Base-by-base conservation (phyloP, 805 yeast genomes). In the Yamadazyma endophytica region DNA sequence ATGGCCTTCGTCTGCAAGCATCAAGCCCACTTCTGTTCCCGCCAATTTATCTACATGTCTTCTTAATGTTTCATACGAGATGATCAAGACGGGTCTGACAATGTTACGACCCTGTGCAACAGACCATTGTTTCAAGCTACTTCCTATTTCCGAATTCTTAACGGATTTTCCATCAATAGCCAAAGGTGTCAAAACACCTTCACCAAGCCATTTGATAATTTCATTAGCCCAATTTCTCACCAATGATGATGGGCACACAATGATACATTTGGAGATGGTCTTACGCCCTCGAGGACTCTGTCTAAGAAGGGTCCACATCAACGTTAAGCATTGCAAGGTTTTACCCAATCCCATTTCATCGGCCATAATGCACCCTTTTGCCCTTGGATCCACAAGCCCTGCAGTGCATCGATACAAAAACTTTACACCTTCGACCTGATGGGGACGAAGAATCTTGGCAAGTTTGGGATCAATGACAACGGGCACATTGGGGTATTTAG, bases 151-250 rank as follows among this genome's bases (percentile, higher is more conserved):
- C 1, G 73, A 58, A 3, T 81, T 66, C 42, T 85, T 84, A 6
- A 84, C 81, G 22, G 79, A 68, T 50, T 88, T 89, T 8, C 98
- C 98, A 53, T 92, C 97, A 9, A 86, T 79, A 0, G 97, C 96
- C 32, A 92, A 63, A 0, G 97, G 92, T 2, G 92, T 79, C 6
- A 90, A 52, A 0, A 84, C 77, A n/a, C 92, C 96, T 43, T 82
- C 83, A 0, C 98, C 98, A 13, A 90, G 67, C 98, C 98, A 90
- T 56, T 90, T 90, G 23, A 78, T 75, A 31, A 90, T 75, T 58
- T 90, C 98, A 52, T 92, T 90, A 1, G 97, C 97, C 98, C 98
- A 90, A 50, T 90, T 90, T 36, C 87, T 72, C 18, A 90, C 98
- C 45, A 90, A 65, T 7, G 95, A 83, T 0, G 96, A 86, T 1